These are phyloP conservation scores for Sphaerostilbella broomeana DNA, from an alignment of 2,329 filamentous ascomycete genomes.

Conservation along the genomic window DNA sequence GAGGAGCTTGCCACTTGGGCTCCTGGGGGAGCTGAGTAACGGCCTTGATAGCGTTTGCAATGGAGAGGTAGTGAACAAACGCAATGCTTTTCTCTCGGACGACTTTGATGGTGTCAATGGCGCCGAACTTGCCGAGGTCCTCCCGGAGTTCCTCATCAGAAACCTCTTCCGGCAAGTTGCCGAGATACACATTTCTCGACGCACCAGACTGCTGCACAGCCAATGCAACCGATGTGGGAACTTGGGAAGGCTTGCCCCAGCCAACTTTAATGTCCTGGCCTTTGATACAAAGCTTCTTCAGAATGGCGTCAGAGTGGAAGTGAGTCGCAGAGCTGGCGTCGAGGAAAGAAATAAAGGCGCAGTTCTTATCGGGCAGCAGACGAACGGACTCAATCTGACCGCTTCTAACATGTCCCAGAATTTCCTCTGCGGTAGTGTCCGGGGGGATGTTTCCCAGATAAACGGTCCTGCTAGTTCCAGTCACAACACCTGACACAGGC, in stretches of 20 bases:
- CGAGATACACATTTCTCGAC: conserved; percentile 93
- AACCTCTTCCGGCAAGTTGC: conserved; percentile 85
- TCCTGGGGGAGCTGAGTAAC: conserved; percentile 95
- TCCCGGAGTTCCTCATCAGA: conserved; percentile 88
- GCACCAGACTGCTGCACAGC: conserved; percentile 96
- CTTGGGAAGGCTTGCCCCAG: conserved; percentile 97
- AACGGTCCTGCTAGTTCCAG: conserved; percentile 89
- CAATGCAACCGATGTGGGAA: conserved; percentile 93
- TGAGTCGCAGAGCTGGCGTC: conserved; percentile 96
- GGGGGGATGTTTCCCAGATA: conserved; percentile 98
- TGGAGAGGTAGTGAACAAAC: conserved; percentile 95
- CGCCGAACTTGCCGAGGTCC: conserved; percentile 91
- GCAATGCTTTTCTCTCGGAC: conserved; percentile 97
- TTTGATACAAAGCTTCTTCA: conserved; percentile 98
- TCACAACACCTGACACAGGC: conserved; percentile 70
- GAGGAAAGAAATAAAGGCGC: conserved; percentile 97
- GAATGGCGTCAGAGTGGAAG: conserved; percentile 98
- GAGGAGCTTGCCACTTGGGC: conserved; percentile 90
- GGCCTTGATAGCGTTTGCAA: conserved; percentile 96
- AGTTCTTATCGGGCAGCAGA: conserved; percentile 97
- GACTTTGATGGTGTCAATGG: conserved; percentile 95
- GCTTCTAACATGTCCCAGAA: conserved; percentile 89
- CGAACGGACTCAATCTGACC: conserved; percentile 99
- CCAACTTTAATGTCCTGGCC: conserved; percentile 99
- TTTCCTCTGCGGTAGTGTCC: conserved; percentile 94